Evolutionary conservation across 352 stramenopile species (phyloP).

Genomic region (Pythium insidiosum): DNA sequence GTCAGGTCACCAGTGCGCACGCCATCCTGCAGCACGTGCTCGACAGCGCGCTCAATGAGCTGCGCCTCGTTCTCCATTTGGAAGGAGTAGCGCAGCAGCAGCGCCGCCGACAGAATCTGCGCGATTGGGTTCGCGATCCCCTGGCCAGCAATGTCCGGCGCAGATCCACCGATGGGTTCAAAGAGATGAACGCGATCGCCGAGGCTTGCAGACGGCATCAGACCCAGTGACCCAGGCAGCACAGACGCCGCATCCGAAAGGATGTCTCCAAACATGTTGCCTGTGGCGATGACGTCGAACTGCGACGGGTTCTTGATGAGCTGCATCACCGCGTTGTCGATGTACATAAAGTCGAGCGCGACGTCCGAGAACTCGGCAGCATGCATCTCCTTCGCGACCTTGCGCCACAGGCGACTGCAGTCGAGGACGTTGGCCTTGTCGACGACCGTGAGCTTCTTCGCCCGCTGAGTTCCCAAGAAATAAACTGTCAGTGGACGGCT

Average conservation of each 20-base stretch:
- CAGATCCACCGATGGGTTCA: slow-evolving; percentile 97
- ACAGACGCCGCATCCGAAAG: slow-evolving; percentile 97
- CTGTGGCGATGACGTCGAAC: slow-evolving; percentile 98
- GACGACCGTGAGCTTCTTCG: slow-evolving; percentile 94
- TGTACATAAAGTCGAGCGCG: slow-evolving; percentile 96
- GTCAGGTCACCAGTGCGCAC: slow-evolving; percentile 83
- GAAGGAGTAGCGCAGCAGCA: slow-evolving; percentile 96
- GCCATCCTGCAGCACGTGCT: slow-evolving; percentile 76
- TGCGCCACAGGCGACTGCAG: slow-evolving; percentile 89
- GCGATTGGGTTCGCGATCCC: slow-evolving; percentile 96
- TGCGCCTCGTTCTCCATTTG: slow-evolving; percentile 71
- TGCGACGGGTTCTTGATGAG: slow-evolving; percentile 97
- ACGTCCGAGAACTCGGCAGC: slow-evolving; percentile 92
- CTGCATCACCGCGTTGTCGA: slow-evolving; percentile 99
- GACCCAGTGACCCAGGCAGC: slow-evolving; percentile 95
- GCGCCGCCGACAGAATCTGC: slow-evolving; percentile 95
- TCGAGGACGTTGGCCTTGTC: slow-evolving; percentile 99
- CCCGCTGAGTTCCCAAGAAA: slow-evolving; percentile 70
- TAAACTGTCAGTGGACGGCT: not conserved
- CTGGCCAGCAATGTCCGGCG: slow-evolving; percentile 96
- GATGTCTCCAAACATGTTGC: slow-evolving; percentile 99
- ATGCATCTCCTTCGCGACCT: slow-evolving; percentile 86
- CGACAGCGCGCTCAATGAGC: slow-evolving; percentile 75
- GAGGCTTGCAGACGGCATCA: slow-evolving; percentile 98
- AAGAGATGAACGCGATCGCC: slow-evolving; percentile 91